Percentiles rank a stretch among this genome's conserved stretches.
These are phyloP conservation scores for Rhodotorula babjevae DNA, from an alignment of 768 basidiomycete genomes.

Conservation along the genomic window DNA sequence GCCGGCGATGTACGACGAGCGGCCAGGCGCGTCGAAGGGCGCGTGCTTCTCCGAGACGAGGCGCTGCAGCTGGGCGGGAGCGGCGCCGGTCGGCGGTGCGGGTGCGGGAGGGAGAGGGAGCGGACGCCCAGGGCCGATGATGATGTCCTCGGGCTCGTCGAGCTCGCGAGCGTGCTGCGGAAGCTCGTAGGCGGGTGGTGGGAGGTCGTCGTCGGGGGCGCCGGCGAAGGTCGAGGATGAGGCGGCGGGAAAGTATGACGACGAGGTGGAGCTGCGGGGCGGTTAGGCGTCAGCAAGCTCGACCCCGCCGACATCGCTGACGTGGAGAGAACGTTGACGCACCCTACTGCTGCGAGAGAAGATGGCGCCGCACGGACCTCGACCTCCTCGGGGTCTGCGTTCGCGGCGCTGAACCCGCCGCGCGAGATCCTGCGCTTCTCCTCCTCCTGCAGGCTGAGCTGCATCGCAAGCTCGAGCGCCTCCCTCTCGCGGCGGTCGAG, in stretches of 20 bases:
- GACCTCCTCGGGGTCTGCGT: background rate
- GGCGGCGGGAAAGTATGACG: too few relatives aligned
- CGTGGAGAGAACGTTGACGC: too few relatives aligned
- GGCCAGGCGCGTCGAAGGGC: too few relatives aligned
- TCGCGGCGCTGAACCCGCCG: background rate
- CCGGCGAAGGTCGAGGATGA: background rate
- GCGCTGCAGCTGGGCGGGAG: background rate
- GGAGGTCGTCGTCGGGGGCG: background rate
- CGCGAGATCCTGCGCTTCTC: background rate
- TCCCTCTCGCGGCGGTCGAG: background rate
- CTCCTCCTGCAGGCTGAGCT: conserved; percentile 11
- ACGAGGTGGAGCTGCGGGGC: too few relatives aligned
- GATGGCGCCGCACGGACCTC: too few relatives aligned
- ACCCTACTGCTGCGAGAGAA: too few relatives aligned
- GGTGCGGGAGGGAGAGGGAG: background rate
- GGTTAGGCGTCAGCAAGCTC: too few relatives aligned
- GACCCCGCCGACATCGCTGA: too few relatives aligned
- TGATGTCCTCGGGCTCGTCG: conserved; percentile 3
- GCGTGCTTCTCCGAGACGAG: background rate
- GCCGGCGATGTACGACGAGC: background rate
- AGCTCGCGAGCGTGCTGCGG: background rate
- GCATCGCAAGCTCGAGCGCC: conserved; percentile 20
- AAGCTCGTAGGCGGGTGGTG: conserved; percentile 15
- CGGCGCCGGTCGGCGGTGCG: background rate
- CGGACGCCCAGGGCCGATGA: background rate